A percentile compares a stretch with the other conserved stretches of the same genome.
These are phyloP conservation scores for Thymus mandschuricus DNA, from an alignment of 257 asterid species.

Conservation along the genomic window DNA sequence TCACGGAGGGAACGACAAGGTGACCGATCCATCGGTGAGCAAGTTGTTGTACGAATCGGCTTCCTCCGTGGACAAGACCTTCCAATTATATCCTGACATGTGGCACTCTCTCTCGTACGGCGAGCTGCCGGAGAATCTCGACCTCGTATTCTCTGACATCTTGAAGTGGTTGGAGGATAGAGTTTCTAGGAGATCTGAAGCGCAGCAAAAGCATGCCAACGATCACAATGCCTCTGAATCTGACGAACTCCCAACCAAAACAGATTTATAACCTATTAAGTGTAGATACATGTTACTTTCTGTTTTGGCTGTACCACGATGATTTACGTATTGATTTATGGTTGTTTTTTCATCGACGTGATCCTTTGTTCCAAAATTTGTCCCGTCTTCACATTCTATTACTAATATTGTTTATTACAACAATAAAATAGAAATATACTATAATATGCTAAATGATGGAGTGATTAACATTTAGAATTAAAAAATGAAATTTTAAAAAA, in stretches of 20 bases:
- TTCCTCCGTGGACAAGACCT: constrained; percentile 66
- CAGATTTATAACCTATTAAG: neutral
- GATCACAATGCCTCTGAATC: constrained; percentile 14
- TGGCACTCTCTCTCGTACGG: constrained; percentile 95
- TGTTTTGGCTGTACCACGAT: neutral
- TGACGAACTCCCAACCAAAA: neutral
- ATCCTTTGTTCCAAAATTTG: no score
- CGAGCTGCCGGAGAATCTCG: constrained; percentile 74
- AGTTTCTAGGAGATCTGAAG: constrained; percentile 22
- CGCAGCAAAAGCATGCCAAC: constrained; percentile 38
- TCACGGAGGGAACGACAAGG: constrained; percentile 63
- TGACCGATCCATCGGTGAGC: constrained; percentile 71
- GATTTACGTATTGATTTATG: no score
- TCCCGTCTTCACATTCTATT: no score
- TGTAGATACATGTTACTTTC: neutral
- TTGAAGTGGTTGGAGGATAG: constrained; percentile 60
- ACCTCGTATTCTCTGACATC: constrained; percentile 62
- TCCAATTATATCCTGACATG: constrained; percentile 82
- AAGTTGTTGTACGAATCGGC: constrained; percentile 61
- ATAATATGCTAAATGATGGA: no score
- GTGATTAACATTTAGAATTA: no score
- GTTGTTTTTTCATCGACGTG: no score
- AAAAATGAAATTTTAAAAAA: no score
- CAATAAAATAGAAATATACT: no score
- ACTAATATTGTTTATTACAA: no score